Percentiles rank a stretch among this genome's conserved stretches.
phyloP scores from a whole-genome alignment of 2,329 filamentous ascomycete genomes.

The Dothideomycetes sp. region DNA sequence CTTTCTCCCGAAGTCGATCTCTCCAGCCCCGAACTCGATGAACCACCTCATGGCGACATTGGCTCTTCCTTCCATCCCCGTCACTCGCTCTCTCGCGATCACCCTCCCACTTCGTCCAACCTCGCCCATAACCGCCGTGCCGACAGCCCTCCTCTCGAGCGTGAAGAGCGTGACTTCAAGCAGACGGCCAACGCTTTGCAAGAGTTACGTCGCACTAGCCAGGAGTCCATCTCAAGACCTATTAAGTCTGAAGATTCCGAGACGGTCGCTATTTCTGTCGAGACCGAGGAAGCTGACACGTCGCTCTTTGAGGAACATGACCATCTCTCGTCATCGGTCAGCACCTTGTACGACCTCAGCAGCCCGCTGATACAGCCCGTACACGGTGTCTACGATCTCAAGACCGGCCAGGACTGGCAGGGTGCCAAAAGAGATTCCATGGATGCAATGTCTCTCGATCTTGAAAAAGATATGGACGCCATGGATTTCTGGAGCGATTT shows the following conservation, averaged over 20 bases:
- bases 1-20: constrained; percentile 91
- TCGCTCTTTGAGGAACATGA: constrained; percentile 40
- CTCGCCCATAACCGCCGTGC: constrained; percentile 56
- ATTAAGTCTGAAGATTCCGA: constrained; percentile 26
- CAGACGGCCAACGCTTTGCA: constrained; percentile 83
- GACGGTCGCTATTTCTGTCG: constrained; percentile 28
- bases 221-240: constrained; percentile 24
- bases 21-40: constrained; percentile 73
- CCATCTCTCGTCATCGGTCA: constrained; percentile 40
- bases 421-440: constrained; percentile 7
- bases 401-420: constrained; percentile 6
- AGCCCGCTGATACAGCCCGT: constrained; percentile 38
- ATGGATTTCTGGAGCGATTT: constrained; percentile 28
- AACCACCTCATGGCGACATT: constrained; percentile 46
- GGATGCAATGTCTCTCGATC: constrained; percentile 18
- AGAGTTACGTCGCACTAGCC: constrained; percentile 35
- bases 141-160: constrained; percentile 82
- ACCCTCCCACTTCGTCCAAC: constrained; percentile 32
- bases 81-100: constrained; percentile 28
- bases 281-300: constrained; percentile 42
- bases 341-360: constrained; percentile 33
- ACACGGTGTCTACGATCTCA: constrained; percentile 13
- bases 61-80: constrained; percentile 53
- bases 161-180: constrained; percentile 93
- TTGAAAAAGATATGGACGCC: constrained; percentile 20